Conservation (phyloP, 106 monocot species). For the Gastrodia elata region DNA sequence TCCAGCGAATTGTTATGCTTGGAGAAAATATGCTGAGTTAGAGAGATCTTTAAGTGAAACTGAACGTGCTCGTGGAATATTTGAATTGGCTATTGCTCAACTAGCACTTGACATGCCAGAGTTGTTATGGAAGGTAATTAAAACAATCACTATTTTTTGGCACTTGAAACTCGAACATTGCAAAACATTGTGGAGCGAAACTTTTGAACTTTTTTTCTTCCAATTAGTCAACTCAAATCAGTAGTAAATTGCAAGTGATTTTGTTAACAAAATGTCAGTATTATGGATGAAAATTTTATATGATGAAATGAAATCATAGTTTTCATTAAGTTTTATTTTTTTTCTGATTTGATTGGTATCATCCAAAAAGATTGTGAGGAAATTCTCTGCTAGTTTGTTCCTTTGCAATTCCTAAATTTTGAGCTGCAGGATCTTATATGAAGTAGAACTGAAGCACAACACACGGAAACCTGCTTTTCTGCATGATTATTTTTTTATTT, state of each 20-base stretch:
- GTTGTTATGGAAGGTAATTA: constrained; percentile 80
- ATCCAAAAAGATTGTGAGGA: not conserved
- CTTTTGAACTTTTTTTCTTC: not conserved
- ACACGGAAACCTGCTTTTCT: too few species aligned
- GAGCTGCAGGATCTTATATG: too few species aligned
- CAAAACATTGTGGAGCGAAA: not conserved
- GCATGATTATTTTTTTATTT: too few species aligned
- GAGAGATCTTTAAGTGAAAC: constrained; percentile 74
- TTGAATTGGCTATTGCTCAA: constrained; percentile 84
- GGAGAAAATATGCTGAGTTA: constrained; percentile 93
- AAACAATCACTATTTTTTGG: too few species aligned
- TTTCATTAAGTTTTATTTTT: not conserved
- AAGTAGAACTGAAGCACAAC: too few species aligned
- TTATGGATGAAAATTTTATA: not conserved
- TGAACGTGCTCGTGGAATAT: constrained; percentile 75
- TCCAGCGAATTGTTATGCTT: constrained; percentile 91
- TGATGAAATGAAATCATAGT: constrained; percentile 1
- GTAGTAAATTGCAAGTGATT: not conserved
- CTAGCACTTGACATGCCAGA: constrained; percentile 93
- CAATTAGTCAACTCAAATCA: not conserved
- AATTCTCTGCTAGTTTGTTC: too few species aligned
- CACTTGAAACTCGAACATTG: not conserved
- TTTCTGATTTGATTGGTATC: not conserved
- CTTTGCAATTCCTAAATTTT: too few species aligned
- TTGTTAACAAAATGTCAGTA: not conserved